These are phyloP conservation scores for Aureoboletus auriporus DNA, from an alignment of 768 basidiomycete genomes.

Conservation along the genomic window DNA sequence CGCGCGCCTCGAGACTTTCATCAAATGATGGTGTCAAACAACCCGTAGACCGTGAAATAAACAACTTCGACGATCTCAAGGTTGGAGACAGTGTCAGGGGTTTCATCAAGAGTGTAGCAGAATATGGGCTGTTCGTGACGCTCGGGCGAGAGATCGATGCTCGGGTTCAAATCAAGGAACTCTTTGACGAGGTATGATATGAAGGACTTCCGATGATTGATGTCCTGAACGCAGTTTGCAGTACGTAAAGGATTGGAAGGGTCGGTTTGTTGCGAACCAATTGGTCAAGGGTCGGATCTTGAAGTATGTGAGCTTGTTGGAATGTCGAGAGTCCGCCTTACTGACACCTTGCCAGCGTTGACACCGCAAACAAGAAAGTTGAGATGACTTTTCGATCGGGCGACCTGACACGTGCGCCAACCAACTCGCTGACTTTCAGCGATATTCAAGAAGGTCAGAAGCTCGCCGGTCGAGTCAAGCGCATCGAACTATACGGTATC, in stretches of 20 bases:
- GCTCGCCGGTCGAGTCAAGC: slow-evolving; percentile 73
- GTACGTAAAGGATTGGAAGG: slow-evolving; percentile 97
- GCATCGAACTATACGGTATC: slow-evolving; percentile 85
- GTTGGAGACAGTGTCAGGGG: slow-evolving; percentile 78
- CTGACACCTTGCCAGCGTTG: slow-evolving; percentile 48
- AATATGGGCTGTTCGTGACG: slow-evolving; percentile 86
- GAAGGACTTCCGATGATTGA: not conserved
- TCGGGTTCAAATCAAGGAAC: slow-evolving; percentile 88
- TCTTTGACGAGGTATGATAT: slow-evolving; percentile 72
- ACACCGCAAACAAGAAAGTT: slow-evolving; percentile 69
- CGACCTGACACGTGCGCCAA: slow-evolving; percentile 39
- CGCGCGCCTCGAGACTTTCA: slow-evolving; percentile 66
- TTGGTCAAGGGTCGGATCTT: slow-evolving; percentile 84
- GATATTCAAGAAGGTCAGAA: slow-evolving; percentile 79
- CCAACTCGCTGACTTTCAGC: slow-evolving; percentile 37
- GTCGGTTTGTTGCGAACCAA: slow-evolving; percentile 72
- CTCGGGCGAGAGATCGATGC: slow-evolving; percentile 83
- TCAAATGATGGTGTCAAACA: slow-evolving; percentile 44
- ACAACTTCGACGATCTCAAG: slow-evolving; percentile 55
- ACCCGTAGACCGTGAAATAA: slow-evolving; percentile 68
- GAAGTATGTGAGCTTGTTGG: slow-evolving; percentile 42
- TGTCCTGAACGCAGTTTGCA: slow-evolving; percentile 30
- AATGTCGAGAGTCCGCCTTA: not conserved
- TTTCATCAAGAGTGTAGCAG: slow-evolving; percentile 82
- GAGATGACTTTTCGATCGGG: slow-evolving; percentile 85